Base-by-base conservation (phyloP, 352 stramenopile species). In the Peronospora farinosa region DNA sequence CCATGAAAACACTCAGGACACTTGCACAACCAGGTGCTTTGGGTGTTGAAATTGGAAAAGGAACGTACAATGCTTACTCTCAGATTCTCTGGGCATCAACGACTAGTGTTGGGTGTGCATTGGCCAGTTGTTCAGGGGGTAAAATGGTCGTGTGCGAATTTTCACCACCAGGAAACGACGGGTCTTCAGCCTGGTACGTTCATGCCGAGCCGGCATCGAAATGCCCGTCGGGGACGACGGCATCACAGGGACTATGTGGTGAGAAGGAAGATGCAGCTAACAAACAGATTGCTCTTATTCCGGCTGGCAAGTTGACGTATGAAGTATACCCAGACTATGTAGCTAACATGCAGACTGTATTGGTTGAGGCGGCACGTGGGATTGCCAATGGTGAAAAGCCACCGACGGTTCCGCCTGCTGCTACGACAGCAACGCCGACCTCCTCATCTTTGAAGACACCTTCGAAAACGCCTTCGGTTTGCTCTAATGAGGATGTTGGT, bases 41-140 rank as follows among this genome's bases (percentile, higher is more conserved):
- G 1, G 74, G 69, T n/a, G 61, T 83, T 0, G 48, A 57, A 0
- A 66, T 89, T 15, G 78, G 78, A 47, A 60, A 65, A 2, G 74
- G 74, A 17, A 64, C 69, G 8, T 87, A 89, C 59, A 85, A 79
- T 57, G 71, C 76, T 35, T 89, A 89, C 54, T 89, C 78, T 48
- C 78, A 87, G 65, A 58, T 86, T 30, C 48, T 89, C n/a, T 89
- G 78, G 78, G 56, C 69, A 5, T 38, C 62, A 16, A 87, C 74
- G 1, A 80, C 67, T 41, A 60, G 73, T 16, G 72, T 89, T 12
- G 78, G 78, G n/a, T 89, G 78, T 50, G 74, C 68, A 5, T 71
- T 52, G 33, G 63, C 67, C 8, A 71, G 60, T 23, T 89, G 78
- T 35, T 40, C 53, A 1, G 46, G 49, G 19, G 63, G 65, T 11